Conservation (phyloP, 495 filamentous ascomycete species). For the Tuber calosporum region DNA sequence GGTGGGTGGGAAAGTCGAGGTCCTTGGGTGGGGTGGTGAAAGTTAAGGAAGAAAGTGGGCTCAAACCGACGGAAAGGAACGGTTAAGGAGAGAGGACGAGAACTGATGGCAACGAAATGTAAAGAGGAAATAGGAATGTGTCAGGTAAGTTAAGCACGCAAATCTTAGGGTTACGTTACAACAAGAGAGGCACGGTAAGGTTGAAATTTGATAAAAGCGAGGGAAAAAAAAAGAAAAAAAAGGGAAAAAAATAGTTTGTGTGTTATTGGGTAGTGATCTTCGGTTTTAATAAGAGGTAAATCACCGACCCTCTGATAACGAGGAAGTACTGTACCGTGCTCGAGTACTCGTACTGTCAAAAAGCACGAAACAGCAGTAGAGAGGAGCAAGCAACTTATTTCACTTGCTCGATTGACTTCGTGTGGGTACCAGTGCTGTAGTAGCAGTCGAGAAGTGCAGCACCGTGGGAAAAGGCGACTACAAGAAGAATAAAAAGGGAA, state of each 20-base stretch:
- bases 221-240: neutral
- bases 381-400: conserved; percentile 10
- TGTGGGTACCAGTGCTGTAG: conserved; percentile 1
- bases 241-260: neutral
- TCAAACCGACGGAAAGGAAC: conserved; percentile 3
- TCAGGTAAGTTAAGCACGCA: neutral
- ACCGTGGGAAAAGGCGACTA: conserved; percentile 11
- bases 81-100: conserved; percentile 2
- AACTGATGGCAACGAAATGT: conserved; percentile 4
- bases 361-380: neutral
- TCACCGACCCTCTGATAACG: neutral
- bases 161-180: conserved; percentile 7
- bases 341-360: too few species aligned
- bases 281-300: neutral
- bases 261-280: neutral
- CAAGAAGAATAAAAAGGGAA: conserved; percentile 7
- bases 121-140: conserved; percentile 5
- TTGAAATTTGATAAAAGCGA: neutral
- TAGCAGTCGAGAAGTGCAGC: neutral
- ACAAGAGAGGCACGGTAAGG: conserved; percentile 1
- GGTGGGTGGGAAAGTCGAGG: neutral
- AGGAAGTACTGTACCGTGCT: neutral
- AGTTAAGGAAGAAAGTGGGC: neutral
- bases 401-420: conserved; percentile 6
- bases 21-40: neutral